Conservation (phyloP, 2,329 filamentous ascomycete species). For the Fusarium sp. region DNA sequence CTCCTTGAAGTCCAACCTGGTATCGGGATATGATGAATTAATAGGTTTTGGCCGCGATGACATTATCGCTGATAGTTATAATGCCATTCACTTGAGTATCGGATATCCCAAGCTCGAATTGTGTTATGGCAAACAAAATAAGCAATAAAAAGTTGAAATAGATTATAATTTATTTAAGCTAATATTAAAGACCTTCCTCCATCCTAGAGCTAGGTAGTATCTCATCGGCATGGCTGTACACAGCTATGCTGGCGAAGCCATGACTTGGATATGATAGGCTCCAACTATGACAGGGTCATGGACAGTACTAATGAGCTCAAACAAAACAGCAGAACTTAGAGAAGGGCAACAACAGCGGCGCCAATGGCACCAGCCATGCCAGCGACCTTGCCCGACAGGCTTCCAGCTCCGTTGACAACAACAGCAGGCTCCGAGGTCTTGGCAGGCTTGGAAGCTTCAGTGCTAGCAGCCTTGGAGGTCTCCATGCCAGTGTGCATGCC, state of each 20-base stretch:
- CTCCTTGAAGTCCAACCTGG: not conserved
- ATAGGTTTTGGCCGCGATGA: too few relatives aligned
- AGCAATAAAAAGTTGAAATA: not conserved
- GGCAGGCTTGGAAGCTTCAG: not conserved
- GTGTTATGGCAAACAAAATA: not conserved
- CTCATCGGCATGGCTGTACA: too few relatives aligned
- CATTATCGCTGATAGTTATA: too few relatives aligned
- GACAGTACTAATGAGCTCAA: too few relatives aligned
- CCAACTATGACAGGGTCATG: too few relatives aligned
- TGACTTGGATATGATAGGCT: too few relatives aligned
- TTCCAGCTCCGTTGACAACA: slow-evolving; percentile 7
- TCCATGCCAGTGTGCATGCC: not conserved
- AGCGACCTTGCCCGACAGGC: not conserved
- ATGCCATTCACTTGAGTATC: too few relatives aligned
- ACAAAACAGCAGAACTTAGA: not conserved
- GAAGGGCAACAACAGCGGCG: not conserved
- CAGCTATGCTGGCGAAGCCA: too few relatives aligned
- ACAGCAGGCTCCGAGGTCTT: not conserved
- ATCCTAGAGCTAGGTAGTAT: not conserved
- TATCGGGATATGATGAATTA: too few relatives aligned
- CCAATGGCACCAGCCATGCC: slow-evolving; percentile 4
- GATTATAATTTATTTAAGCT: not conserved
- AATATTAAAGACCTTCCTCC: not conserved
- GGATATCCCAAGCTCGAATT: not conserved
- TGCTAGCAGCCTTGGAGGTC: not conserved